Conservation (phyloP, 768 basidiomycete species). For the Xerocomellus chrysenteron region DNA sequence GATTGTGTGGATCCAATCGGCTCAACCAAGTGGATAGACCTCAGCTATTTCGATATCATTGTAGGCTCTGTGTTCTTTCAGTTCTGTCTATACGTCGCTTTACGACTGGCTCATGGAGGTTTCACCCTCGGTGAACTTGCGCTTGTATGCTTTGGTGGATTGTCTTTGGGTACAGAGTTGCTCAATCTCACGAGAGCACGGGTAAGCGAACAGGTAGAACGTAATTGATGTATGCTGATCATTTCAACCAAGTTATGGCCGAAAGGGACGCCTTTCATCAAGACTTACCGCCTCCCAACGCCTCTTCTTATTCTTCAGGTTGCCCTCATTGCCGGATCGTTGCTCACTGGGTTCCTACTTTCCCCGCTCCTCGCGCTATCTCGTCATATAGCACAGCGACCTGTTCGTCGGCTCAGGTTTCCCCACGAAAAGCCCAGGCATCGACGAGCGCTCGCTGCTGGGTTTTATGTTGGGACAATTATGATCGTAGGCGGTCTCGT, state of each 20-base stretch:
- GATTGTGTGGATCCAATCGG: background rate
- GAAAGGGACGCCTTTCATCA: conserved; percentile 75
- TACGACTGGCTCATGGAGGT: conserved; percentile 88
- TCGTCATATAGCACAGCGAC: conserved; percentile 85
- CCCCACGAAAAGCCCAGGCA: conserved; percentile 83
- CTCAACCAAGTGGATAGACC: conserved; percentile 47
- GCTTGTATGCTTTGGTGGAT: conserved; percentile 85
- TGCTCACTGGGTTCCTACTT: conserved; percentile 92
- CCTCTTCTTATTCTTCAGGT: conserved; percentile 91
- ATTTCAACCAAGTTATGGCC: conserved; percentile 64
- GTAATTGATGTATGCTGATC: background rate
- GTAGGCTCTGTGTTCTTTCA: conserved; percentile 83
- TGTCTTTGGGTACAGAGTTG: conserved; percentile 82
- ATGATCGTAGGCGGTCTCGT: conserved; percentile 80
- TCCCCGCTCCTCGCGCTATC: conserved; percentile 91
- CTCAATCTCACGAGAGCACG: conserved; percentile 79
- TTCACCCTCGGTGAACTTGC: conserved; percentile 95
- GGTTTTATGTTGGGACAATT: conserved; percentile 75
- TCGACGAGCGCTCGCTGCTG: conserved; percentile 78
- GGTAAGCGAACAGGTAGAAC: conserved; percentile 44
- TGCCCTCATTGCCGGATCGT: conserved; percentile 87
- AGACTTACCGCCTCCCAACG: conserved; percentile 89
- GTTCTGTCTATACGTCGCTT: conserved; percentile 83
- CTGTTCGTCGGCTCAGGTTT: conserved; percentile 73
- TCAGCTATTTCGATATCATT: conserved; percentile 73